Base-by-base conservation (phyloP, 1,139 yeast species). In the Scheffersomyces titani region DNA sequence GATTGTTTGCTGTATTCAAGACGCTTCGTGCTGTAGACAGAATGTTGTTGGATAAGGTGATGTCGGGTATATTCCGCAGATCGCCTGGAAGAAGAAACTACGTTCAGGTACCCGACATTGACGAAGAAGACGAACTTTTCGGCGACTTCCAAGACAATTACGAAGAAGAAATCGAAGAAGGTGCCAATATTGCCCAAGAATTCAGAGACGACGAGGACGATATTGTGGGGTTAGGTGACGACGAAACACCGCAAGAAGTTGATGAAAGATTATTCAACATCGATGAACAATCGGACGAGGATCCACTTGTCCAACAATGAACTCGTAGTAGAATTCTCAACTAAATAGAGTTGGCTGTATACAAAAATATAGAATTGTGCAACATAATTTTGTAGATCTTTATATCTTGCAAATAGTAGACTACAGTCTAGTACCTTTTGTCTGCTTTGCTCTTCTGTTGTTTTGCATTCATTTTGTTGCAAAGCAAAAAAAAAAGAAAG, bases 91-190 rank as follows among this genome's bases (percentile, higher is more conserved):
- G 73, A 44, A 73, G 83, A 64, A 76, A 70, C 54, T 80, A 78
- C 58, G 83, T 80, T 3, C 72, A 70, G 51, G 79, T 81, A 20
- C 84, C 83, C 3, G 76, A 75, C 36, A 65, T 73, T 55, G 81
- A 78, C 53, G 83, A 78, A 52, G 70, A 74, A 49, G 83, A 79
- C 53, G 86, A 81, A 61, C 72, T 83, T 52, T 78, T 83, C 63
- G 85, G 84, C 18, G 76, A 78, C 55, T 81, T 75, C 63, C 73
- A 75, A 55, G 81, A 82, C 57, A 72, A 79, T 58, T 77, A 77
- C 59, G 86, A 83, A 51, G 86, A 82, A 48, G 88, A 83, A 55
- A 64, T 76, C 44, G 75, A 73, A 55, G 75, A 74, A 47, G 79
- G 74, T 16, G 65, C 66, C 21, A 46, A 54, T 44, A 51, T 57